These are phyloP conservation scores for Cyberlindnera meyerae DNA, from an alignment of 805 yeast genomes.

Conservation along the genomic window DNA sequence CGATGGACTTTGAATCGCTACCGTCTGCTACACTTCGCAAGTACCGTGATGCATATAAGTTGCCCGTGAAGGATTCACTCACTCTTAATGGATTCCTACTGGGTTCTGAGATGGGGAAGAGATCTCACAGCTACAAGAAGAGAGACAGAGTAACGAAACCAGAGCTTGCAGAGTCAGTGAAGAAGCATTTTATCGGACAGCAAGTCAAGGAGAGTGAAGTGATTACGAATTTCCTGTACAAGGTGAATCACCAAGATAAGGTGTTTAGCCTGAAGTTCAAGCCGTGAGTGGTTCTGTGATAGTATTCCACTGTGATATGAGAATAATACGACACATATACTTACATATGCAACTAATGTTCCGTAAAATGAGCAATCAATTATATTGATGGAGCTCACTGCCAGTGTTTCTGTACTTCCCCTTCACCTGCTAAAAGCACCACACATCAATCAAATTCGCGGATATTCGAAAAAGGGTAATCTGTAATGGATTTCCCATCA, in stretches of 20 bases:
- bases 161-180: slow-evolving; percentile 56
- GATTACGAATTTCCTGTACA: slow-evolving; percentile 82
- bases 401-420: no score
- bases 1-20: slow-evolving; percentile 64
- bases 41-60: slow-evolving; percentile 57
- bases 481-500: no score
- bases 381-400: no score
- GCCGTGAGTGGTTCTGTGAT: slow-evolving; percentile 4
- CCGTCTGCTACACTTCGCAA: slow-evolving; percentile 61
- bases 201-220: slow-evolving; percentile 77
- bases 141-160: slow-evolving; percentile 48
- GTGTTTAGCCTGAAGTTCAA: slow-evolving; percentile 37
- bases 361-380: no score
- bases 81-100: slow-evolving; percentile 67
- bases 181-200: slow-evolving; percentile 58
- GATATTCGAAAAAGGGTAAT: no score
- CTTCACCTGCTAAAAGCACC: no score
- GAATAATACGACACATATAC: no score
- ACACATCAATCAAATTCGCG: no score
- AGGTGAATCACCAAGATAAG: slow-evolving; percentile 65
- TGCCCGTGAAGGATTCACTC: slow-evolving; percentile 54
- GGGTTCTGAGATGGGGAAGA: slow-evolving; percentile 67
- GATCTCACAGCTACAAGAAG: slow-evolving; percentile 43
- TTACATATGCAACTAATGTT: no score
- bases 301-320: no score